These are phyloP conservation scores for Periconia sp. DNA, from an alignment of 2,329 filamentous ascomycete species.

Conservation along the genomic window DNA sequence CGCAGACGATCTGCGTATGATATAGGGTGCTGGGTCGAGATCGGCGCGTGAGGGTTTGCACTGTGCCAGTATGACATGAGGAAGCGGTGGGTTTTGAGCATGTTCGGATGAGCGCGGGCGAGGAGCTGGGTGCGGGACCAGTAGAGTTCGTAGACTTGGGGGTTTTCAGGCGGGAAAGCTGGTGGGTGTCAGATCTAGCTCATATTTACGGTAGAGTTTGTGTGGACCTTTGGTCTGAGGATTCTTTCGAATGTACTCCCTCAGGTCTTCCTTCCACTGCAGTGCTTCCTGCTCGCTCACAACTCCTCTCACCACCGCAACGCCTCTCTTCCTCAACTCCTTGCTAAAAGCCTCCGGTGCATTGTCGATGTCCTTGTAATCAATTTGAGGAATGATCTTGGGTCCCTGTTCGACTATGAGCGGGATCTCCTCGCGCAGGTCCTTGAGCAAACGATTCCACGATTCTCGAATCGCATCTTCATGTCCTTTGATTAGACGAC, in stretches of 20 bases:
- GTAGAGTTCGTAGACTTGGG: conserved; percentile 59
- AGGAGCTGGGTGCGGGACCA: conserved; percentile 56
- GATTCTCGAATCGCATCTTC: conserved; percentile 56
- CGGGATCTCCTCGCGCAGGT: conserved; percentile 53
- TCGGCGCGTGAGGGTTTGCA: conserved; percentile 47
- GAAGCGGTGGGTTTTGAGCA: conserved; percentile 55
- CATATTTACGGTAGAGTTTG: not conserved
- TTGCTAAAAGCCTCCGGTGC: conserved; percentile 62
- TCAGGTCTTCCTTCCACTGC: conserved; percentile 52
- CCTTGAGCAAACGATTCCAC: conserved; percentile 54
- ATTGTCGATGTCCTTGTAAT: conserved; percentile 54
- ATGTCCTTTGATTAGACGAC: conserved; percentile 50
- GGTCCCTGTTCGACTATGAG: conserved; percentile 51
- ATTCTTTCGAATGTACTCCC: conserved; percentile 54
- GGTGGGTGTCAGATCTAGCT: conserved; percentile 15
- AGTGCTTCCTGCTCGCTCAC: conserved; percentile 52
- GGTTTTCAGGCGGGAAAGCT: conserved; percentile 56
- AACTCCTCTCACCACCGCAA: conserved; percentile 55
- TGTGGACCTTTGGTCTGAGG: conserved; percentile 49
- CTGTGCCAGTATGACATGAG: conserved; percentile 58
- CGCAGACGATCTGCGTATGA: conserved; percentile 57
- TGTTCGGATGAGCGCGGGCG: conserved; percentile 54
- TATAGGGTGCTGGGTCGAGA: conserved; percentile 55
- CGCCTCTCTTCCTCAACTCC: conserved; percentile 64
- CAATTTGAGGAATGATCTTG: conserved; percentile 53